Percentiles rank a stretch among this genome's conserved stretches.
These are phyloP conservation scores for Aspergillus aculeatus DNA, from an alignment of 2,329 filamentous ascomycete species.

Conservation along the genomic window DNA sequence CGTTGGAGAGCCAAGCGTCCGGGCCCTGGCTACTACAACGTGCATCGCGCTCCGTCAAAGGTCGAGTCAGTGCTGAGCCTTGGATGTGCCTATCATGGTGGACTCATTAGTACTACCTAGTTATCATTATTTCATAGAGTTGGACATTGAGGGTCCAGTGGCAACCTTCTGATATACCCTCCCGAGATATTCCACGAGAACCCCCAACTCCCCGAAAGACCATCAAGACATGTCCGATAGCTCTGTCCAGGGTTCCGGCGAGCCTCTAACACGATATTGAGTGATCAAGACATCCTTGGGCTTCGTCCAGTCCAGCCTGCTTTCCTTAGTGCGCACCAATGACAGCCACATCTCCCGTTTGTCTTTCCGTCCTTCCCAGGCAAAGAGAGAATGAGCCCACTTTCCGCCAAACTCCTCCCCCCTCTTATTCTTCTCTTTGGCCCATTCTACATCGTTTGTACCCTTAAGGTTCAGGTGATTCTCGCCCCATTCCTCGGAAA, in stretches of 20 bases:
- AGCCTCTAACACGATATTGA: constrained; percentile 27
- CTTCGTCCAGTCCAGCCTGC: constrained; percentile 23
- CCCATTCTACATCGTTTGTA: constrained; percentile 28
- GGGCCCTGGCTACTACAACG: too few species aligned
- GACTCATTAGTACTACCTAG: too few species aligned
- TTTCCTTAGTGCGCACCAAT: constrained; percentile 26
- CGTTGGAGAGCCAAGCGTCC: too few species aligned
- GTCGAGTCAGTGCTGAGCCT: too few species aligned
- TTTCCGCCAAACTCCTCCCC: constrained; percentile 23
- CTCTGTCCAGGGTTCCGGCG: constrained; percentile 29
- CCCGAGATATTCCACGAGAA: constrained; percentile 8
- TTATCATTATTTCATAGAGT: too few species aligned
- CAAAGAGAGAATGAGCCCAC: constrained; percentile 27
- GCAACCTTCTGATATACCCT: constrained; percentile 7
- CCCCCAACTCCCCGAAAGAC: constrained; percentile 6
- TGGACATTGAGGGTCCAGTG: too few species aligned
- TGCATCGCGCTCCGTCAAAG: too few species aligned
- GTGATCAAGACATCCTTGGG: constrained; percentile 20
- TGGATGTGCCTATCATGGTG: too few species aligned
- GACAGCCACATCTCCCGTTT: too few species aligned
- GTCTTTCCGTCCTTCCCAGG: constrained; percentile 19
- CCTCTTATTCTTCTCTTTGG: constrained; percentile 26
- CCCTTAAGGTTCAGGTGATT: constrained; percentile 27
- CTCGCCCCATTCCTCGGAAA: constrained; percentile 30
- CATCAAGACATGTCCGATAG: constrained; percentile 19